phyloP scores from a whole-genome alignment of 257 asterid genomes.

The Linaria vulgaris region DNA sequence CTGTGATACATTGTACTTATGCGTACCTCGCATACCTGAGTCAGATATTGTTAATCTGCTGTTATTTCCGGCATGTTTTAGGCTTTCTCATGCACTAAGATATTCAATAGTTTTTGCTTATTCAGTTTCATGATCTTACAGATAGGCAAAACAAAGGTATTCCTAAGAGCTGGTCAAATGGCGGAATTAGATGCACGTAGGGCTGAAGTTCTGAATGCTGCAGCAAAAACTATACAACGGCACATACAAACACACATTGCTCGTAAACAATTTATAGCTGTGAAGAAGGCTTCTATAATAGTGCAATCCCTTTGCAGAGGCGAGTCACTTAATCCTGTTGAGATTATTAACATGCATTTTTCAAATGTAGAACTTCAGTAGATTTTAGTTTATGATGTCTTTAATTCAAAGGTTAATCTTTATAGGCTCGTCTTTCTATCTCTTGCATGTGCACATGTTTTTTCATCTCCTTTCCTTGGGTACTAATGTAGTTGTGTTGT shows the following conservation, averaged over 20 bases:
- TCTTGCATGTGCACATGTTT: conserved; percentile 3
- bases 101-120: conserved; percentile 7
- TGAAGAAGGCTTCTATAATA: conserved; percentile 58
- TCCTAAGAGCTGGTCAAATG: conserved; percentile 99
- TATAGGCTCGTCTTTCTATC: background rate
- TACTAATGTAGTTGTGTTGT: conserved; percentile 29
- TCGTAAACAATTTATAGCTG: conserved; percentile 63
- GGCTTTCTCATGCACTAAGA: conserved; percentile 20
- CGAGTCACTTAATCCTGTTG: conserved; percentile 30
- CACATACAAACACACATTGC: conserved; percentile 78
- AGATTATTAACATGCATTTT: background rate
- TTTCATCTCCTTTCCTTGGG: conserved; percentile 11
- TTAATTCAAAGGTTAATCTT: background rate
- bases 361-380: conserved; percentile 14
- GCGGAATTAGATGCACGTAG: conserved; percentile 96
- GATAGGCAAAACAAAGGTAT: conserved; percentile 95
- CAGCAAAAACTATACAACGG: conserved; percentile 83
- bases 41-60: conserved; percentile 12
- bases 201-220: conserved; percentile 81
- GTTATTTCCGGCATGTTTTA: background rate
- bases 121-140: conserved; percentile 37
- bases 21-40: conserved; percentile 12
- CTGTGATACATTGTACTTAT: conserved; percentile 4
- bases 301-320: conserved; percentile 93
- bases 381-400: conserved; percentile 2